Evolutionary conservation across 805 yeast species (phyloP), one percentile per base, ranked within the genome.

Genomic region (Spathaspora girioi): DNA sequence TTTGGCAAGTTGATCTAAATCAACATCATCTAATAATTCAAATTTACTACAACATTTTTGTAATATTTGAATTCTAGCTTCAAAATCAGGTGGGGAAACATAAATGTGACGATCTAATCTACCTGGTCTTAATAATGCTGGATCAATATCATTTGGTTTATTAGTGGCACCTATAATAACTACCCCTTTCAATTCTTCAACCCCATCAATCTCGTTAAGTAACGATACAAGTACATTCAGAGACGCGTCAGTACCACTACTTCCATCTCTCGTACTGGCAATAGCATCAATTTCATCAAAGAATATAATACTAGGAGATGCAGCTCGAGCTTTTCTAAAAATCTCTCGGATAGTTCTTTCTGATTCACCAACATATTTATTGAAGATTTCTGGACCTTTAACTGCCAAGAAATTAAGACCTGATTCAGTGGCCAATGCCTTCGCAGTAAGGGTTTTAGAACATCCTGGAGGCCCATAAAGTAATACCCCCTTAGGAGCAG

Each of bases 381-480:
- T 93, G 63, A 93, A 87, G 32, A 93, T 82, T 67, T 93, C 99
- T 0, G 99, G 99, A 1, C 99, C 99, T 66, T 94, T 94, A 7
- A 93, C 97, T 0, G 98, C 97, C 48, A 93, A 67, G 66, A 93
- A 93, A 61, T 93, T 93, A 47, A 93, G 79, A 0, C 97, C 97
- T 1, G 97, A 87, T 68, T 93, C 99, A 0, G 97, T 88, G 0
- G 98, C 98, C 29, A 93, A 71, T 0, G 97, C 97, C 63, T 93
- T 93, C 1, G 97, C 98, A 0, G 96, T 89, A 54, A 93, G 69
- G 0, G 99, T 93, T 62, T 93, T 93, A 10, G 97, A 92, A 71
- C 98, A 93, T 14, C 99, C 99, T 0, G 99, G 98, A 0, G 99
- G 99, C 0, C 99, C 99, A 67, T 94, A 94, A 18, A 94, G 73